Conservation (phyloP, 108 stramenopile species). For the Pseudonitzschia pungens region DNA sequence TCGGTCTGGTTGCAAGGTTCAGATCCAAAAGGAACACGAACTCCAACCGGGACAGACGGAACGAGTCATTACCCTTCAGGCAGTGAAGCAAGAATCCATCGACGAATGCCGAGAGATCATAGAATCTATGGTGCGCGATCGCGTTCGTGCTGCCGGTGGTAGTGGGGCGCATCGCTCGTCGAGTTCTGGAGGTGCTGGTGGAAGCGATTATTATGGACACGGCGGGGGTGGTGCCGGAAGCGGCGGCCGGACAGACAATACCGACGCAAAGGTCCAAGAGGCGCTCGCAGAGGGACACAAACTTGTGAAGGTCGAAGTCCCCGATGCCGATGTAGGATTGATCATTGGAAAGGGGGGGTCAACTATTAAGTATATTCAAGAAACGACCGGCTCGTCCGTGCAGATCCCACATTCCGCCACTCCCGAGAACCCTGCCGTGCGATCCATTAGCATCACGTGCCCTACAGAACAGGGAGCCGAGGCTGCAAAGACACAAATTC, state of each 20-base stretch:
- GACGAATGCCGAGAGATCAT: constrained; percentile 77
- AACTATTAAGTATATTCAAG: constrained; percentile 92
- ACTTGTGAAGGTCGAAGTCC: constrained; percentile 76
- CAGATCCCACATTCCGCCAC: constrained; percentile 90
- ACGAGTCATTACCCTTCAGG: constrained; percentile 82
- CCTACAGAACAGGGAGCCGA: constrained; percentile 74
- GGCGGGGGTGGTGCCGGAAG: constrained; percentile 7
- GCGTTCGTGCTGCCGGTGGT: constrained; percentile 47
- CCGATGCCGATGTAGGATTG: constrained; percentile 91
- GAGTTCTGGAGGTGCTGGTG: background rate
- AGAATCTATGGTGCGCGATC: constrained; percentile 76
- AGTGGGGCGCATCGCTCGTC: background rate
- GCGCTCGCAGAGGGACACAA: constrained; percentile 73
- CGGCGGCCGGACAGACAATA: constrained; percentile 15
- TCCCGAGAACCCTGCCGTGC: constrained; percentile 55
- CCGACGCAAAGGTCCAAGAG: constrained; percentile 68
- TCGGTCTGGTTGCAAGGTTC: constrained; percentile 73
- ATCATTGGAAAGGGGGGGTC: constrained; percentile 96
- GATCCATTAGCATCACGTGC: constrained; percentile 84
- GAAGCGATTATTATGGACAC: constrained; percentile 7
- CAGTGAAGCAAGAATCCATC: constrained; percentile 63
- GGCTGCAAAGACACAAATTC: constrained; percentile 59
- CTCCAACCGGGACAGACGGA: constrained; percentile 77
- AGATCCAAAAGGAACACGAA: constrained; percentile 90
- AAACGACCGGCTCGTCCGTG: constrained; percentile 84